A percentile compares a stretch with the other conserved stretches of the same genome.
phyloP scores from a whole-genome alignment of 2,329 filamentous ascomycete genomes.

The Hymenoscyphus occultus region DNA sequence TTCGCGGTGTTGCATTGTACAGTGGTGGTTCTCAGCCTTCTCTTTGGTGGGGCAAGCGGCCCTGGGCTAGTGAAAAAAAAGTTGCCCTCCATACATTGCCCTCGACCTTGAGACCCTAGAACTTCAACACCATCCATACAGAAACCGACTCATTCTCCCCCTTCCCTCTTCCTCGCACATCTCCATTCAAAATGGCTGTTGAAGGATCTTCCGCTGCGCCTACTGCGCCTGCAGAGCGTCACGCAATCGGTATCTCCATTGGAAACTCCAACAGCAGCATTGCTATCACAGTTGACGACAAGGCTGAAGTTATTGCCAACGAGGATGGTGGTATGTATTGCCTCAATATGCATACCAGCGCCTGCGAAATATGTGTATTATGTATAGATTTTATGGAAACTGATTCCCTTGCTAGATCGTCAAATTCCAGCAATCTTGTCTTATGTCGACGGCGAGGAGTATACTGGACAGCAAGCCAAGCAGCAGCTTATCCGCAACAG shows the following conservation, averaged over 20 bases:
- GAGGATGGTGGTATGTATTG: constrained; percentile 80
- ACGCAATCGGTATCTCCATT: constrained; percentile 92
- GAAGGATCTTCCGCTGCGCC: constrained; percentile 19
- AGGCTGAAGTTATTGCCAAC: constrained; percentile 97
- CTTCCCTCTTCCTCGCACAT: neutral
- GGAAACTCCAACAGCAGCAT: constrained; percentile 99
- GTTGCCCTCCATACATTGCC: neutral
- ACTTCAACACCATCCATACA: constrained; percentile 8
- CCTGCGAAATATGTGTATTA: neutral
- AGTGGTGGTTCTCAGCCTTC: constrained; percentile 6
- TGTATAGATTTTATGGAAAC: neutral
- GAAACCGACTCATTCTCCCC: neutral
- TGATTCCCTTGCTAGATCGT: constrained; percentile 60
- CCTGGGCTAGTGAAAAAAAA: constrained; percentile 12
- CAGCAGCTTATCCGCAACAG: constrained; percentile 88
- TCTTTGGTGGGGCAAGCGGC: neutral
- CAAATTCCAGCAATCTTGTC: constrained; percentile 94
- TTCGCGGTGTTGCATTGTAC: constrained; percentile 13
- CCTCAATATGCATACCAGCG: neutral
- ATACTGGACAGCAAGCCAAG: constrained; percentile 94
- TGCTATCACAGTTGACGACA: constrained; percentile 88
- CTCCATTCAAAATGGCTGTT: constrained; percentile 30
- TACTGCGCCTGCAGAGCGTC: constrained; percentile 54
- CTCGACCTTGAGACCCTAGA: constrained; percentile 4
- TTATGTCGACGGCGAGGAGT: constrained; percentile 94